Base-by-base conservation (phyloP, 306 rosid genomes). In the Cucurbita pepo region DNA sequence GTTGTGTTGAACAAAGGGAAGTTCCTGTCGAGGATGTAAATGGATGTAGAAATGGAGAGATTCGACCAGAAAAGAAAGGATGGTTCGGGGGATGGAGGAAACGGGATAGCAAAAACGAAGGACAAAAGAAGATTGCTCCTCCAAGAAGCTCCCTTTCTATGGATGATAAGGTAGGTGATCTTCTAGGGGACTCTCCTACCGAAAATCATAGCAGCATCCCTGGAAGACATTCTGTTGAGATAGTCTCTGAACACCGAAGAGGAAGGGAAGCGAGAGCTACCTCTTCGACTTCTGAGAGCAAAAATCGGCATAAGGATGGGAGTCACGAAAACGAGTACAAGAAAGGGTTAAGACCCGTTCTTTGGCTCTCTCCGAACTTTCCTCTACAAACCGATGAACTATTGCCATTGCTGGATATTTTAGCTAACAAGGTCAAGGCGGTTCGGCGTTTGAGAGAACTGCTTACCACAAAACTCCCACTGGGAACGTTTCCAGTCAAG, bases 61-160 rank as follows among this genome's bases (percentile, higher is more conserved):
- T 25, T 61, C 91, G 83, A 75, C 92, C 82, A 77, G 97, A 88
- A 79, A 95, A 88, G 86, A 91, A 88, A 83, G 97, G 99, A 76
- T 91, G 97, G 97, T 91, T 91, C 78, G 89, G 92, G 75, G 99
- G 97, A 56, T 91, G 97, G 97, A 89, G 96, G 79, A 91, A 89
- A 85, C 85, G 86, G 74, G 97, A 89, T 76, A 56, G 79, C n/a
- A 89, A 84, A 79, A 72, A 15, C 10, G 96, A 91, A 84, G 78
- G 12, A 4, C 86, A 71, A 21, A 95, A 83, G 76, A 86, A 82
- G 84, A 79, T 86, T 75, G 71, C 81, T 54, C 92, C 95, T 8
- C 97, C 97, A 12, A 87, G 97, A 86, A 94, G 81, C 82, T 94
- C 97, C 64, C 90, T 90, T 7, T 89, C 92, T 21, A 72, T 85